Evolutionary conservation across 1,284 basidiomycete genomes (phyloP).

Genomic region (Boletellus dicymbophilus): DNA sequence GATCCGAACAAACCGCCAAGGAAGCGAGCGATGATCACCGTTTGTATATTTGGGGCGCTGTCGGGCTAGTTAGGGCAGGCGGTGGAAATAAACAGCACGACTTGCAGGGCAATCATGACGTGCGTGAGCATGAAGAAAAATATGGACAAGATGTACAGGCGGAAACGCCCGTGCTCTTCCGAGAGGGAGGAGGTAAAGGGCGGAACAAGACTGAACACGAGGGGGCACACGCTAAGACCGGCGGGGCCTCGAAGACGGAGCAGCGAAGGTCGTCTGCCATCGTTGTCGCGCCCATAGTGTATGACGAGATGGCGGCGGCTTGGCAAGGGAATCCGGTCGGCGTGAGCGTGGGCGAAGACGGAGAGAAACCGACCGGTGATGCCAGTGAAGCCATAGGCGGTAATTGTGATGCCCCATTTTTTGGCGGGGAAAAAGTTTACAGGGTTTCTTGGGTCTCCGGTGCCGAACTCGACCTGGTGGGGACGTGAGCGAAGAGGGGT

Average conservation of each 20-base stretch:
- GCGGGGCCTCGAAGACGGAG: slow-evolving; percentile 36
- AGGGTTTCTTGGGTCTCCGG: slow-evolving; percentile 51
- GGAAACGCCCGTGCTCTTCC: slow-evolving; percentile 53
- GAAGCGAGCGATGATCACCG: slow-evolving; percentile 32
- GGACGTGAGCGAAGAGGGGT: slow-evolving; percentile 8
- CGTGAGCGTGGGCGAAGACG: not conserved
- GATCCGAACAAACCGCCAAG: slow-evolving; percentile 40
- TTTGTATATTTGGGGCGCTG: slow-evolving; percentile 33
- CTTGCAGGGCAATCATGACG: slow-evolving; percentile 42
- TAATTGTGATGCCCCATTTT: slow-evolving; percentile 44
- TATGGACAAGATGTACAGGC: slow-evolving; percentile 44
- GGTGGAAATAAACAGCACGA: slow-evolving; percentile 1
- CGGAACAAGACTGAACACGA: slow-evolving; percentile 53
- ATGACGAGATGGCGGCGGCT: slow-evolving; percentile 41
- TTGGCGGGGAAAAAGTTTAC: slow-evolving; percentile 44
- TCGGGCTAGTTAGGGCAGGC: slow-evolving; percentile 6
- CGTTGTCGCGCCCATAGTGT: slow-evolving; percentile 37
- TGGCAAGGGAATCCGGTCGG: slow-evolving; percentile 1
- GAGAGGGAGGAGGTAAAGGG: slow-evolving; percentile 49
- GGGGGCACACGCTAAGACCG: slow-evolving; percentile 41
- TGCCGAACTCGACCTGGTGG: slow-evolving; percentile 54
- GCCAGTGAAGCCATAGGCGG: slow-evolving; percentile 32
- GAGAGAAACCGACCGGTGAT: slow-evolving; percentile 27
- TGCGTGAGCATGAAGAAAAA: slow-evolving; percentile 41
- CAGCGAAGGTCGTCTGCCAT: slow-evolving; percentile 47